Conservation (phyloP, 345 rosid species). For the Linum tenue region DNA sequence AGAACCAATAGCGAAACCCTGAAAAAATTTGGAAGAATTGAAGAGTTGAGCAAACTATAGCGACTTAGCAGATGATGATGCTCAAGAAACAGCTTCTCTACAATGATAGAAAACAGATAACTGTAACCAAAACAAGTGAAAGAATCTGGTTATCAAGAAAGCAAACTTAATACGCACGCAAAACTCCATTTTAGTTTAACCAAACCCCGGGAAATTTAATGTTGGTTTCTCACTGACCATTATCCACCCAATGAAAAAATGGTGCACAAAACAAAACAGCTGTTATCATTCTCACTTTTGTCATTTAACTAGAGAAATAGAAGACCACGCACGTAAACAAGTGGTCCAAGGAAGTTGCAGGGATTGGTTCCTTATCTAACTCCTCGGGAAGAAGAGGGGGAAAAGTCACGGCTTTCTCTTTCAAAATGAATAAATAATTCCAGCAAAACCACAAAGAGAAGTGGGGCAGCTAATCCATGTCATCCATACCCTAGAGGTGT, state of each 20-base stretch:
- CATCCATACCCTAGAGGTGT: not conserved
- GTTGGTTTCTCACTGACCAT: no score
- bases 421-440: not conserved
- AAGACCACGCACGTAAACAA: not conserved
- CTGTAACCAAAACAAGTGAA: not conserved
- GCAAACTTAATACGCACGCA: no score
- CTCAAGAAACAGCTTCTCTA: no score
- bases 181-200: no score
- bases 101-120: no score
- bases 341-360: not conserved
- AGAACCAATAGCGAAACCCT: slow-evolving; percentile 8
- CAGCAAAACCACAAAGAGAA: not conserved
- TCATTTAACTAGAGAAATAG: not conserved
- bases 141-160: not conserved
- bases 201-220: no score
- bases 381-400: not conserved
- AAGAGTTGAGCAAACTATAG: not conserved
- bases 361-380: not conserved
- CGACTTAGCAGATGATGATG: no score
- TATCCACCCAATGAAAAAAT: no score
- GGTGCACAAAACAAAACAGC: not conserved
- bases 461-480: not conserved
- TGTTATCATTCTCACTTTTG: not conserved
- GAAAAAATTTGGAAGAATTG: not conserved
- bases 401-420: not conserved